Percentiles rank a stretch among this genome's conserved stretches.
These are phyloP conservation scores for Penicillium bovifimosum DNA, from an alignment of 495 filamentous ascomycete species.

Conservation along the genomic window DNA sequence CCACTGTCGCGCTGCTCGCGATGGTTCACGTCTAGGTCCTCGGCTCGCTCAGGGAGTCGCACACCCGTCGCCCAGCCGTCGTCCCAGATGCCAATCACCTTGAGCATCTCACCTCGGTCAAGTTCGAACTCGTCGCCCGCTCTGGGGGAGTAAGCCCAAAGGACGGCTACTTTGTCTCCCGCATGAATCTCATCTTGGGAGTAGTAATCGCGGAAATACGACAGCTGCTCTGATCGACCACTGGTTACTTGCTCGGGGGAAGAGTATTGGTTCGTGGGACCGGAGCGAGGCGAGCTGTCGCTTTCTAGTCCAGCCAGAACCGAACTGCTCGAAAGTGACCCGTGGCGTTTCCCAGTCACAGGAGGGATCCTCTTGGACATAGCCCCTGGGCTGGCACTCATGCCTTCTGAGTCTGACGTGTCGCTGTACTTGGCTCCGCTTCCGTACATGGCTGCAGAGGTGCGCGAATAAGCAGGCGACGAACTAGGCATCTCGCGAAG, in stretches of 20 bases:
- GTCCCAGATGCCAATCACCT: conserved; percentile 98
- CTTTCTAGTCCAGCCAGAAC: conserved; percentile 63
- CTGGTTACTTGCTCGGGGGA: conserved; percentile 78
- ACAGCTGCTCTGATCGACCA: conserved; percentile 89
- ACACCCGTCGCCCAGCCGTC: conserved; percentile 98
- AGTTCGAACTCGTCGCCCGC: conserved; percentile 91
- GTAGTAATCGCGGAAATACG: conserved; percentile 98
- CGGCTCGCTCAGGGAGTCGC: conserved; percentile 71
- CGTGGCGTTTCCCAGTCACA: conserved; percentile 69
- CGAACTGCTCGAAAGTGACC: conserved; percentile 86
- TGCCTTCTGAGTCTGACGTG: conserved; percentile 75
- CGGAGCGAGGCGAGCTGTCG: conserved; percentile 67
- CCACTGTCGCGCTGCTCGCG: conserved; percentile 86
- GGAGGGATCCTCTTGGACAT: conserved; percentile 54
- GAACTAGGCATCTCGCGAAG: conserved; percentile 65
- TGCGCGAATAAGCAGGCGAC: conserved; percentile 50
- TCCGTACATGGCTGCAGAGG: conserved; percentile 36
- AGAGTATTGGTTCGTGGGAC: conserved; percentile 68
- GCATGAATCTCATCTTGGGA: conserved; percentile 94
- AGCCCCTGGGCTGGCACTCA: conserved; percentile 72
- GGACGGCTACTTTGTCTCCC: conserved; percentile 78
- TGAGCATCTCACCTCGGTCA: conserved; percentile 96
- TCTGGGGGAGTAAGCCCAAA: conserved; percentile 96
- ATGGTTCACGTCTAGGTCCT: conserved; percentile 77
- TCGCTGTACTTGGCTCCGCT: conserved; percentile 54